Base-by-base conservation (phyloP, 2,329 filamentous ascomycete genomes). In the Neofusicoccum sp. region DNA sequence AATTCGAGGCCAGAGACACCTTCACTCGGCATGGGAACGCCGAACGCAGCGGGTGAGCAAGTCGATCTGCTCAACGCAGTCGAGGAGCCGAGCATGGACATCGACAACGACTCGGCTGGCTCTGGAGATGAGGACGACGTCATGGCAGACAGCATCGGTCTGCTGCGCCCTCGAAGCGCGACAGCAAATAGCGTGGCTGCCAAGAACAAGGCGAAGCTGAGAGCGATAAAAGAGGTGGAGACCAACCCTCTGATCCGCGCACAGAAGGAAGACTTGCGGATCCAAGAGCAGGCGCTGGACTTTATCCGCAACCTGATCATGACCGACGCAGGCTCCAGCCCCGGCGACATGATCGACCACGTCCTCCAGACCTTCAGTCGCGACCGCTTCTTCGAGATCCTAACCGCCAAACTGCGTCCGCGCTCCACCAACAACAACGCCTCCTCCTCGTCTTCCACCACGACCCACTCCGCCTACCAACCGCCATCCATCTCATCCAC, bases 211-310 rank as follows among this genome's bases (percentile, higher is more conserved):
- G 71, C 78, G 20, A 72, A 77, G 2, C 73, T 80, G 12, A 75
- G 76, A 33, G 74, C 76, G 4, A 78, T 80, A 28, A 70, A 86
- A 61, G 87, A 90, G 56, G 80, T 83, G 12, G 90, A 95, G 69
- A 77, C 87, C 47, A 88, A 89, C 63, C 84, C 87, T 24, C 80
- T 82, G 26, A 82, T 86, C 31, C 87, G 87, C 69, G 86, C 88
- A 16, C 84, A 88, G 57, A 87, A 87, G 65, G 89, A 96, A 65
- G 90, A 96, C 65, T 81, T 93, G 38, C 87, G 88, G 2, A 89
- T 97, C 30, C 93, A 98, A 75, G 91, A 96, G 71, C 93, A 98
- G 75, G 90, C 89, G 0, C 84, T 98, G 16, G 89, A 96, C 67
- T 89, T 98, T 67, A 86, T 99, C 64, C 85, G 93, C 59, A 99